A percentile compares a stretch with the other conserved stretches of the same genome.
These are phyloP conservation scores for Ganoderma lingzhi DNA, from an alignment of 1,284 basidiomycete species.

Conservation along the genomic window DNA sequence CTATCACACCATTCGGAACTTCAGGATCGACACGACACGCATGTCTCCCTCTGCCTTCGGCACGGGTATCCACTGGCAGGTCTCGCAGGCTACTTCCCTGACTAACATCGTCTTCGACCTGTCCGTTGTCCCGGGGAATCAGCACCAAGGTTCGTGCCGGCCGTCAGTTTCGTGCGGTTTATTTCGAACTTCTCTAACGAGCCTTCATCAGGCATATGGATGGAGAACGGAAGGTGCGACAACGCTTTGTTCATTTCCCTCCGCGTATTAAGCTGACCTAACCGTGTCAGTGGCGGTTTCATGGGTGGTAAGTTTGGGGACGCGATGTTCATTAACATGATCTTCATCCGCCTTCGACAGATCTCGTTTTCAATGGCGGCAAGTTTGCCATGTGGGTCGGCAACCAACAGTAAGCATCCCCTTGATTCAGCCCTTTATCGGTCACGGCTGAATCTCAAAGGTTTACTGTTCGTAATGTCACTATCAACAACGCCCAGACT, in stretches of 20 bases:
- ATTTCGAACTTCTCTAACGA: not conserved
- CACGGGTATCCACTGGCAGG: slow-evolving; percentile 80
- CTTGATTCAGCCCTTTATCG: not conserved
- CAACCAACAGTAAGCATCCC: slow-evolving; percentile 66
- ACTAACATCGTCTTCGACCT: slow-evolving; percentile 67
- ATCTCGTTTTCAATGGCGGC: slow-evolving; percentile 71
- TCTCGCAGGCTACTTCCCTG: slow-evolving; percentile 81
- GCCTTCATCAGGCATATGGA: slow-evolving; percentile 56
- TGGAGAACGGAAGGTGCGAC: slow-evolving; percentile 69
- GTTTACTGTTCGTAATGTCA: slow-evolving; percentile 62
- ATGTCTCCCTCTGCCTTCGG: slow-evolving; percentile 57
- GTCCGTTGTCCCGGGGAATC: slow-evolving; percentile 61
- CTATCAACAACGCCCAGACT: slow-evolving; percentile 61
- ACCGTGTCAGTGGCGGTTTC: slow-evolving; percentile 60
- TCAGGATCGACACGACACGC: slow-evolving; percentile 58
- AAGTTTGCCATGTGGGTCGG: slow-evolving; percentile 71
- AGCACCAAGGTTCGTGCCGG: slow-evolving; percentile 60
- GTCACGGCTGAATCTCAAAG: slow-evolving; percentile 35
- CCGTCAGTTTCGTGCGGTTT: not conserved
- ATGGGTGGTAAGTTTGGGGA: slow-evolving; percentile 58
- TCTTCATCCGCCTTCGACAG: slow-evolving; percentile 38
- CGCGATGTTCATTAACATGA: not conserved
- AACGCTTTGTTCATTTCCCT: not conserved
- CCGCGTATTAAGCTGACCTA: slow-evolving; percentile 3
- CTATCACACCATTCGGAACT: slow-evolving; percentile 69